These are phyloP conservation scores for Ophiocordyceps camponoti-rufipedis DNA, from an alignment of 2,329 filamentous ascomycete genomes.

Conservation along the genomic window DNA sequence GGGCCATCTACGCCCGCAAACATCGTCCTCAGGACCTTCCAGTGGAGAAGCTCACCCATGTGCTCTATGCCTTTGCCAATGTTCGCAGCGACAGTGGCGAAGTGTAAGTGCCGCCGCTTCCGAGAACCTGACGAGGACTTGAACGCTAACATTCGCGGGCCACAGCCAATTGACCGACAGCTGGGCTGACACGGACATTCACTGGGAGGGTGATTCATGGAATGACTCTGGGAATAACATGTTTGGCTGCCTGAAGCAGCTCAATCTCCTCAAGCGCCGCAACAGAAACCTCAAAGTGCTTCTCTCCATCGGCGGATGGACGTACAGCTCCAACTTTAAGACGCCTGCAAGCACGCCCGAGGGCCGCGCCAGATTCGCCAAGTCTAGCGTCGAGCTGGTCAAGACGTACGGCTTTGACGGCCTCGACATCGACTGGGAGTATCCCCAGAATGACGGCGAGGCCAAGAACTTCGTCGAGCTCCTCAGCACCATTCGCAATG, in stretches of 20 bases:
- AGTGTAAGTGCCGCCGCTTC: conserved; percentile 33
- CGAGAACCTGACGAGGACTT: neutral
- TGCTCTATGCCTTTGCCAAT: conserved; percentile 86
- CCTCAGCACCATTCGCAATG: conserved; percentile 33
- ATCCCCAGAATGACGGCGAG: conserved; percentile 35
- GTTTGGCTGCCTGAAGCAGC: conserved; percentile 78
- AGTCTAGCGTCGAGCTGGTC: conserved; percentile 54
- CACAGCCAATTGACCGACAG: conserved; percentile 35
- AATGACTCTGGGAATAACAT: conserved; percentile 61
- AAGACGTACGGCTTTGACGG: conserved; percentile 66
- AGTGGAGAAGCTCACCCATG: conserved; percentile 63
- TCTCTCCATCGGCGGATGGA: conserved; percentile 83
- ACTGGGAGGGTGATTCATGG: conserved; percentile 50
- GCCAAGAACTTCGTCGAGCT: conserved; percentile 41
- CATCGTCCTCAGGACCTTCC: conserved; percentile 75
- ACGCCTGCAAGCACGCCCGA: conserved; percentile 49
- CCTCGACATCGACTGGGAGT: conserved; percentile 53
- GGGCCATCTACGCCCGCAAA: conserved; percentile 74
- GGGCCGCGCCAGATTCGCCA: conserved; percentile 56
- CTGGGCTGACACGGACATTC: conserved; percentile 57
- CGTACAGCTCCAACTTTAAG: conserved; percentile 73
- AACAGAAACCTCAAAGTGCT: conserved; percentile 75
- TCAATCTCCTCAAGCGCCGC: conserved; percentile 63
- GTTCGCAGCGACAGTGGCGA: conserved; percentile 62
- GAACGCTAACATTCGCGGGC: conserved; percentile 1